Evolutionary conservation across 805 yeast genomes (phyloP).

Genomic region (Teunomyces barrocoloradensis): DNA sequence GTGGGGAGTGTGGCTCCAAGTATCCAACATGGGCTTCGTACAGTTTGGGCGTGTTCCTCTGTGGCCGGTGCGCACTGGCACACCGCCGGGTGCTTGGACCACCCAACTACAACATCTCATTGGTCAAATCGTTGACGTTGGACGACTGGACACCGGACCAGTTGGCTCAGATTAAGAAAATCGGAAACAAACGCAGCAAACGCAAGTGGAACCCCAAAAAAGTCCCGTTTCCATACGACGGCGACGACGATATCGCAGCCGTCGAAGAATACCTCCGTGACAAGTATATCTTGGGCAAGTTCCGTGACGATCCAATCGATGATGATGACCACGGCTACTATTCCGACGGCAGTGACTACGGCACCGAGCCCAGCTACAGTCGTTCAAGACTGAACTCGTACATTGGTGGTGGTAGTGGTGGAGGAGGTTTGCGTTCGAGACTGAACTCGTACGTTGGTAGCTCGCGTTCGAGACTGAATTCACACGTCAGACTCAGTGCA

Average conservation of each 20-base stretch:
- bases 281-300: constrained; percentile 66
- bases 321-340: constrained; percentile 26
- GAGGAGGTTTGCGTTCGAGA: background rate
- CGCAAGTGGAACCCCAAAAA: constrained; percentile 65
- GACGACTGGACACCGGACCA: constrained; percentile 68
- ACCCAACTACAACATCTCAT: constrained; percentile 46
- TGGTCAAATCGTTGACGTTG: constrained; percentile 68
- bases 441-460: constrained; percentile 5
- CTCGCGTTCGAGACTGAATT: constrained; percentile 14
- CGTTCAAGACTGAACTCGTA: constrained; percentile 11
- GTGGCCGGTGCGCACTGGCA: constrained; percentile 82
- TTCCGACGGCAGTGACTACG: constrained; percentile 19
- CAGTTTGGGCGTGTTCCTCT: constrained; percentile 65
- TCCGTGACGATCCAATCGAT: constrained; percentile 40
- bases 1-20: constrained; percentile 73
- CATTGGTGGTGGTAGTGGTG: background rate
- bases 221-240: constrained; percentile 72
- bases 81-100: constrained; percentile 63
- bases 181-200: constrained; percentile 64
- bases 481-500: constrained; percentile 8
- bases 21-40: constrained; percentile 62
- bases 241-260: constrained; percentile 57
- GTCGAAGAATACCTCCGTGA: constrained; percentile 61
- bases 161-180: constrained; percentile 39
- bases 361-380: constrained; percentile 2